Evolutionary conservation across 1,284 basidiomycete genomes (phyloP), one percentile per base, ranked within the genome.

Genomic region (Ganoderma sp.): DNA sequence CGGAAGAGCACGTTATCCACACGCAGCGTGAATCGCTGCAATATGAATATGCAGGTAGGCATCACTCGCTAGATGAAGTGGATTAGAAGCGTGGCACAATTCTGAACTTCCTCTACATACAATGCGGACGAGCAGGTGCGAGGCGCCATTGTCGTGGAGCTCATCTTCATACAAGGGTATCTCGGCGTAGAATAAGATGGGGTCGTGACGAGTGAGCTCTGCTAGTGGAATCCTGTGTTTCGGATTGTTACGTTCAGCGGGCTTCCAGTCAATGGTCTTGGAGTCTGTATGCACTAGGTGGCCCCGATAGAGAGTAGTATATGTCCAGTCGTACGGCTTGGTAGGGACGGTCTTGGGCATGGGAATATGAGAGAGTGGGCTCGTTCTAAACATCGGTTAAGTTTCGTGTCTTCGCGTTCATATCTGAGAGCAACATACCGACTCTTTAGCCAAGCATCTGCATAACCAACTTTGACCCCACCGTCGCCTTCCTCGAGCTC

Each of bases 301-400:
- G 0, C 97, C 98, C 0, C 89, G 76, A 77, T 98, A 97, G 0
- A 87, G 90, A 2, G 94, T 94, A 0, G 96, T 98, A 79, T 98
- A 99, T 6, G 98, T 99, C 98, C 98, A 99, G 78, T 99, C 98
- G 80, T 95, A 99, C 1, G 92, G 92, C 74, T 96, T 96, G 2
- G 94, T 91, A 0, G 87, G 82, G 48, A 91, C 88, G 4, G 91
- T 92, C 73, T 85, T 78, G 2, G 93, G 91, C 80, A 96, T 87
- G 0, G 91, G 89, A 3, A 89, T 80, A 59, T 83, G 81, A 9
- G 92, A 87, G 48, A 84, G 82, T 19, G 91, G 85, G 67, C 87
- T 87, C 73, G 88, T 91, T 70, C 90, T 91, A 73, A 69, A 70
- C 42, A 70, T 25, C 39, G 10, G 57, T 58, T 68, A 71, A 62